These are phyloP conservation scores for Cryptococcus sp. DNA, from an alignment of 1,284 basidiomycete species.

Conservation along the genomic window DNA sequence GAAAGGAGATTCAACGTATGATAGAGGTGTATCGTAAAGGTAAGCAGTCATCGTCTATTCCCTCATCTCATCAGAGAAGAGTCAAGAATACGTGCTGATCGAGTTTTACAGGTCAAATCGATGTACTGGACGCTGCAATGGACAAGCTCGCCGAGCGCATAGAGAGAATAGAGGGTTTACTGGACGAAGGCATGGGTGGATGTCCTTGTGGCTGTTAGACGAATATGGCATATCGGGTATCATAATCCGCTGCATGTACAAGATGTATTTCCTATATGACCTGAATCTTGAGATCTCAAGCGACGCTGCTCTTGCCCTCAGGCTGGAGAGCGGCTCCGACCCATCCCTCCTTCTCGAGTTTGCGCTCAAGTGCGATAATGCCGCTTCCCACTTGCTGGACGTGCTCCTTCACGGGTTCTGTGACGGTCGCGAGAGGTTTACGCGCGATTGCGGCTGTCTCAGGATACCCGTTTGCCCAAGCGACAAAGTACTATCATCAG, in stretches of 20 bases:
- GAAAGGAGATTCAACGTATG: slow-evolving; percentile 33
- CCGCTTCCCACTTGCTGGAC: slow-evolving; percentile 18
- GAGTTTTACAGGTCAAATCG: slow-evolving; percentile 30
- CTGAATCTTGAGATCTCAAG: no score
- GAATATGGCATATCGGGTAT: neutral
- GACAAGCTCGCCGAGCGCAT: slow-evolving; percentile 34
- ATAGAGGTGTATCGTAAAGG: slow-evolving; percentile 40
- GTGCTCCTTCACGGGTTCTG: slow-evolving; percentile 21
- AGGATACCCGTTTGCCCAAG: slow-evolving; percentile 22
- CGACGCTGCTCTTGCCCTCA: neutral
- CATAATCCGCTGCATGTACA: no score
- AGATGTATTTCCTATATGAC: no score
- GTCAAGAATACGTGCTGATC: neutral
- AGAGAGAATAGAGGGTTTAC: slow-evolving; percentile 36
- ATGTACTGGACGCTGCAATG: slow-evolving; percentile 34
- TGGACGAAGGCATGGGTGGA: slow-evolving; percentile 39
- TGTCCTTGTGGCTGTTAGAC: slow-evolving; percentile 39
- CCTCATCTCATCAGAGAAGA: neutral
- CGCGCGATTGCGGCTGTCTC: slow-evolving; percentile 20
- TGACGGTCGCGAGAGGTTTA: slow-evolving; percentile 26
- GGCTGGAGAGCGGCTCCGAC: slow-evolving; percentile 8
- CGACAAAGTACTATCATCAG: slow-evolving; percentile 22
- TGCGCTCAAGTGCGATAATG: slow-evolving; percentile 29
- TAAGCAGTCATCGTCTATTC: slow-evolving; percentile 12
- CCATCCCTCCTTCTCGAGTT: slow-evolving; percentile 28